Base-by-base conservation (phyloP, 306 rosid species). In the Ammopiptanthus mongolicus region DNA sequence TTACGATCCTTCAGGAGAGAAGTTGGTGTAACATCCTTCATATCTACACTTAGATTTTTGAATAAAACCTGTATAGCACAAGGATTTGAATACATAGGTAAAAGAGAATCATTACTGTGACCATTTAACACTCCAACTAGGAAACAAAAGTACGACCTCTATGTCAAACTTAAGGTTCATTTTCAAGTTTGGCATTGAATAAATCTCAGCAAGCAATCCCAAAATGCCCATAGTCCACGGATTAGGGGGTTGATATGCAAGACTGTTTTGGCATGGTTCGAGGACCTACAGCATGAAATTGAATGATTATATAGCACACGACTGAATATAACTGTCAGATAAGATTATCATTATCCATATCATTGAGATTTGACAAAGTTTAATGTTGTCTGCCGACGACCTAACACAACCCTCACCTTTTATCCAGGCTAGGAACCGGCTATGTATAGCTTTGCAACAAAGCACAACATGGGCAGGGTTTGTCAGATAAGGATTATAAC, bases 201-300 rank as follows among this genome's bases (percentile, higher is more conserved):
- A 96, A 67, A 96, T 92, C 88, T 96, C 99, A 74, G 87, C 92
- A 69, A 96, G 98, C 73, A 96, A 86, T 85, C 97, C 99, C 84
- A 96, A 91, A 86, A 96, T 96, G 79, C 99, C 98, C 99, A 96
- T 90, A 53, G 99, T 92, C 99, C 99, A 96, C 60, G 99, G 99
- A 80, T 96, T 96, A 19, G 99, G 99, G 18, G 99, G 99, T 77
- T 90, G 98, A 80, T 96, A 96, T 1, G 99, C 99, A 76, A 90
- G 84, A 85, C 99, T 96, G 74, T 65, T 90, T 77, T 89, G 96
- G 75, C 99, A 96, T 55, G 99, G 98, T 84, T 96, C 98, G 50
- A 96, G 85, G 75, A 92, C 60, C 99, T 96, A 86, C 78, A 86
- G 36, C 71, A 77, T 52, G 18, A 65, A 71, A 74, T 71, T 47